These are phyloP conservation scores for Elsinoe ampelina DNA, from an alignment of 2,329 filamentous ascomycete genomes.

Conservation along the genomic window DNA sequence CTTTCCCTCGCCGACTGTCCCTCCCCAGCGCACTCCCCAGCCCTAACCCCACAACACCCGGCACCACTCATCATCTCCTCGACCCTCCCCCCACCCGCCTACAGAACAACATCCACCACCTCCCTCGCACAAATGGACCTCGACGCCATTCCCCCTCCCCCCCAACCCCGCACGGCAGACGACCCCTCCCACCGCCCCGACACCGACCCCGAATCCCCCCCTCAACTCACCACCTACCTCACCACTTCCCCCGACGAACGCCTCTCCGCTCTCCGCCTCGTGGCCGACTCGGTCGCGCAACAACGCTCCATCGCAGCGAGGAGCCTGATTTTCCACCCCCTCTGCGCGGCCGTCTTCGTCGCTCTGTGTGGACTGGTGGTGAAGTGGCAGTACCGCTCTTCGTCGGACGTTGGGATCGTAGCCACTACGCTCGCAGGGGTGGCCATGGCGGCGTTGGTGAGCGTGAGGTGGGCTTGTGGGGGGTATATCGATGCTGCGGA, in stretches of 20 bases:
- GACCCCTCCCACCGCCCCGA: slow-evolving; percentile 19
- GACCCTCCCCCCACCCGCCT: slow-evolving; percentile 32
- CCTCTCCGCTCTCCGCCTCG: slow-evolving; percentile 57
- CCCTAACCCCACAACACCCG: slow-evolving; percentile 50
- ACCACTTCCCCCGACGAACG: slow-evolving; percentile 48
- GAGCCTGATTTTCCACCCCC: slow-evolving; percentile 54
- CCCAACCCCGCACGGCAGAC: slow-evolving; percentile 23
- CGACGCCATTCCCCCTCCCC: slow-evolving; percentile 17
- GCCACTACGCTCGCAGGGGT: slow-evolving; percentile 52
- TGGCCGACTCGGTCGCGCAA: slow-evolving; percentile 75
- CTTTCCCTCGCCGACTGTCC: slow-evolving; percentile 52
- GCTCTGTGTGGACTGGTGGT: slow-evolving; percentile 31
- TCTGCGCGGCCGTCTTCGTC: slow-evolving; percentile 35
- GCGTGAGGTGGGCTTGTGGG: slow-evolving; percentile 50
- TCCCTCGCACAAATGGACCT: slow-evolving; percentile 28
- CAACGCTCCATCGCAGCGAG: slow-evolving; percentile 61
- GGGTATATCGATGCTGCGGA: slow-evolving; percentile 58
- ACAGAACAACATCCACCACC: slow-evolving; percentile 36
- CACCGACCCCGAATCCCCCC: slow-evolving; percentile 40
- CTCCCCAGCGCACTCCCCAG: slow-evolving; percentile 22
- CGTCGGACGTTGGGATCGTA: slow-evolving; percentile 45
- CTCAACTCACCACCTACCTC: slow-evolving; percentile 53
- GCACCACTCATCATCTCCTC: slow-evolving; percentile 52
- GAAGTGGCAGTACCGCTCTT: slow-evolving; percentile 30
- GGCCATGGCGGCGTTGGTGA: slow-evolving; percentile 54